Percentiles rank a stretch among this genome's conserved stretches.
These are phyloP conservation scores for Alternaria arbusti DNA, from an alignment of 2,329 filamentous ascomycete genomes.

Conservation along the genomic window DNA sequence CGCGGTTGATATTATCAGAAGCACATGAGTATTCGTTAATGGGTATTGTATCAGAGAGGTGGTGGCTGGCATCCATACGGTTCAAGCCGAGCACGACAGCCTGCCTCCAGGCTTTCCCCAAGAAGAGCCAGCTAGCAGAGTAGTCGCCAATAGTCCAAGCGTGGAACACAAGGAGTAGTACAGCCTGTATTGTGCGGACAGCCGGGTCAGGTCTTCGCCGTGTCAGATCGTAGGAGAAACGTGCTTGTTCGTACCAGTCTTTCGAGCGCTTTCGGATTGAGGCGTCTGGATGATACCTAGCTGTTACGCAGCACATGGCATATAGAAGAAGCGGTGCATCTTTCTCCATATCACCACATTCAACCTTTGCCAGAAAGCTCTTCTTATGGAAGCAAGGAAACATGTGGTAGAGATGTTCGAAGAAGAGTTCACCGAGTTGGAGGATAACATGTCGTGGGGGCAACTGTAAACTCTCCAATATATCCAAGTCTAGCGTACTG, in stretches of 20 bases:
- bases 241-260: constrained; percentile 41
- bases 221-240: constrained; percentile 34
- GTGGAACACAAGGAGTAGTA: constrained; percentile 30
- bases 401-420: constrained; percentile 26
- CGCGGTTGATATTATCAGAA: constrained; percentile 2
- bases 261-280: constrained; percentile 21
- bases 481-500: constrained; percentile 1
- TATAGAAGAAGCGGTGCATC: constrained; percentile 32
- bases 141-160: constrained; percentile 36
- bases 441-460: constrained; percentile 22
- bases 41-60: background rate
- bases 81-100: constrained; percentile 36
- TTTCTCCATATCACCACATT: constrained; percentile 19
- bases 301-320: constrained; percentile 35
- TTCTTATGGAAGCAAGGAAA: constrained; percentile 40
- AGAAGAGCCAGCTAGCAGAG: constrained; percentile 34
- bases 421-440: constrained; percentile 36
- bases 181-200: constrained; percentile 36
- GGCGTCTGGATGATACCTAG: constrained; percentile 29
- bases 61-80: constrained; percentile 29
- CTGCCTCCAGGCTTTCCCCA: constrained; percentile 45
- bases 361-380: constrained; percentile 22
- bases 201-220: constrained; percentile 22
- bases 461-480: constrained; percentile 13
- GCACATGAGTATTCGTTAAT: background rate